Base-by-base conservation (phyloP, 2,329 filamentous ascomycete species). In the Ophiosphaerella korrae region DNA sequence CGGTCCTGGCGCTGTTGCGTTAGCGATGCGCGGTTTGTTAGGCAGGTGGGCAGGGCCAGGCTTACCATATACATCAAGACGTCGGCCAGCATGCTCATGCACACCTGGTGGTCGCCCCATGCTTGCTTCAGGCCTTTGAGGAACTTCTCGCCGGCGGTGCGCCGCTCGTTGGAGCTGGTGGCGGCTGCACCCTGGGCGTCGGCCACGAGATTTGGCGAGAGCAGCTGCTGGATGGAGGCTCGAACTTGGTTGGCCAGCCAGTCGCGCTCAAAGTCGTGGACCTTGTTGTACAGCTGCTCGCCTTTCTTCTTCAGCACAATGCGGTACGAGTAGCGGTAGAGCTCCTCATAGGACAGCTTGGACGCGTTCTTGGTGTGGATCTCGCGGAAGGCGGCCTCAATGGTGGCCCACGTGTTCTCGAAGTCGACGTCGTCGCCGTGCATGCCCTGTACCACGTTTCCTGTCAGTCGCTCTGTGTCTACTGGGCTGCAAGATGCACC, bases 31-130 rank as follows among this genome's bases (percentile, higher is more conserved):
- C 24, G 40, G 23, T 18, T 24, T 48, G n/a, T 33, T 31, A 14
- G 18, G 31, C 12, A 8, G 34, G 31, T 12, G 24, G 11, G 35
- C 5, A 44, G 18, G 3, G 11, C 1, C n/a, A 13, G 12, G 66
- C 79, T 66, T 68, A 85, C 83, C 80, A 99, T 90, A 69, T 97
- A 97, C 92, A 97, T 97, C 44, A 97, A 81, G 29, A 97, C 91
- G 72, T 97, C 94, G 3, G 92, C 92, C 43, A 91, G 88, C 93
- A 97, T 97, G 68, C 91, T 92, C 90, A 96, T 96, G 38, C 89
- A 92, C 49, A 89, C 84, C 69, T 92, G 90, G 69, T 99, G 92
- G 56, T 95, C 89, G 53, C 92, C 85, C 91, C 92, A 99, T 2
- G 87, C 85, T 50, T 86, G 81, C 62, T 88, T 88, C 12, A 97